These are phyloP conservation scores for Fusarium veterinarium DNA, from an alignment of 2,329 filamentous ascomycete species.

Conservation along the genomic window DNA sequence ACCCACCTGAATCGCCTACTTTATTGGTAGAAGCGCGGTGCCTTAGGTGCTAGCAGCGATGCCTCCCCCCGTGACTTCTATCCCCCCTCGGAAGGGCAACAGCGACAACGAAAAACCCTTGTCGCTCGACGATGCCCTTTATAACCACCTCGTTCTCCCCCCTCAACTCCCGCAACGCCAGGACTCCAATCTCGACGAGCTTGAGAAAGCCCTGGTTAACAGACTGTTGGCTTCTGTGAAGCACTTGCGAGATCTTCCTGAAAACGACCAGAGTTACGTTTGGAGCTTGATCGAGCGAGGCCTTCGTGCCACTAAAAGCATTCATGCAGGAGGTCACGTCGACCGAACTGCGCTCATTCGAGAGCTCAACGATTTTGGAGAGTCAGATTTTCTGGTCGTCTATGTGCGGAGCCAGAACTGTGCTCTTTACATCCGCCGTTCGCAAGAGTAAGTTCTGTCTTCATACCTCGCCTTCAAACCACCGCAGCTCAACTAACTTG, in stretches of 20 bases:
- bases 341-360: conserved; percentile 29
- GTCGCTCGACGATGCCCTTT: conserved; percentile 35
- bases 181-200: conserved; percentile 24
- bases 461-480: neutral
- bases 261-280: conserved; percentile 15
- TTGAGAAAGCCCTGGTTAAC: conserved; percentile 29
- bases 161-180: conserved; percentile 38
- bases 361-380: conserved; percentile 29
- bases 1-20: too few relatives aligned
- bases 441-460: conserved; percentile 41
- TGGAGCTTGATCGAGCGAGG: conserved; percentile 37
- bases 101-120: conserved; percentile 1
- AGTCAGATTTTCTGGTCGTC: conserved; percentile 34
- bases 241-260: conserved; percentile 25
- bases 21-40: neutral
- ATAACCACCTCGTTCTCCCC: conserved; percentile 42
- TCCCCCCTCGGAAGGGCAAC: neutral
- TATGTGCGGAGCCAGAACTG: conserved; percentile 48
- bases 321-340: conserved; percentile 30
- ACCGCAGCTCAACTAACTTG: neutral
- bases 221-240: conserved; percentile 31
- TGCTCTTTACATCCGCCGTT: conserved; percentile 45
- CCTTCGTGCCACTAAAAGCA: conserved; percentile 32
- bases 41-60: neutral
- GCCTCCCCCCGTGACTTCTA: neutral